A percentile compares a stretch with the other conserved stretches of the same genome.
phyloP scores from a whole-genome alignment of 2,329 filamentous ascomycete genomes.

The Claviceps purpurea region DNA sequence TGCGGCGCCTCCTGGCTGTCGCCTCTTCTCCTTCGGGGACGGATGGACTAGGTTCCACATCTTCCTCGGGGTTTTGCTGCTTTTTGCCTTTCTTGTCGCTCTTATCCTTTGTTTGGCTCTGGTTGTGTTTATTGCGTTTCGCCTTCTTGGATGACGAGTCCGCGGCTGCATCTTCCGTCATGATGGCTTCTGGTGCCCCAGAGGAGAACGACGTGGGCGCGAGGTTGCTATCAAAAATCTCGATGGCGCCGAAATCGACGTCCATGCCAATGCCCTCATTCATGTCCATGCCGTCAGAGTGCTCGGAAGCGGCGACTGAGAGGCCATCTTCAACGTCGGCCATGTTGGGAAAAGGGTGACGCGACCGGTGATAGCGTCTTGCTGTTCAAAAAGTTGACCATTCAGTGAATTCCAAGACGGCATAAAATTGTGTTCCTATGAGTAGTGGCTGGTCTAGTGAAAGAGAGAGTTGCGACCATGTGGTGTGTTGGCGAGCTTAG shows the following conservation, averaged over 20 bases:
- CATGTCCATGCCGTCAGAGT: slow-evolving; percentile 12
- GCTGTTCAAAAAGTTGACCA: slow-evolving; percentile 1
- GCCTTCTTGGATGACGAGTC: slow-evolving; percentile 13
- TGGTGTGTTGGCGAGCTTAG: slow-evolving; percentile 17
- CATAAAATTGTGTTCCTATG: slow-evolving; percentile 15
- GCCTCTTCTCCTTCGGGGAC: slow-evolving; percentile 4
- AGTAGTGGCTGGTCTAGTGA: slow-evolving; percentile 18
- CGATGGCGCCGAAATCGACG: slow-evolving; percentile 21
- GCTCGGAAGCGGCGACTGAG: slow-evolving; percentile 13
- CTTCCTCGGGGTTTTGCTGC: slow-evolving; percentile 6
- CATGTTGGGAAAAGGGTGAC: slow-evolving; percentile 8
- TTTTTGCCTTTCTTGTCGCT: slow-evolving; percentile 18
- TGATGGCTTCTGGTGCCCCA: slow-evolving; percentile 19
- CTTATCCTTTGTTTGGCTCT: slow-evolving; percentile 11
- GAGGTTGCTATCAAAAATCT: slow-evolving; percentile 26
- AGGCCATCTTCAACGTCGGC: slow-evolving; percentile 13
- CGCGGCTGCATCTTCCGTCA: slow-evolving; percentile 13
- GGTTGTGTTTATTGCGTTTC: slow-evolving; percentile 18
- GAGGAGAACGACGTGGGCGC: slow-evolving; percentile 18
- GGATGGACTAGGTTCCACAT: slow-evolving; percentile 5
- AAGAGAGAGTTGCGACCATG: slow-evolving; percentile 21
- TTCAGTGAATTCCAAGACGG: slow-evolving; percentile 6
- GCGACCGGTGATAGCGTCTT: background rate
- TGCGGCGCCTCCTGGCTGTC: slow-evolving; percentile 12
- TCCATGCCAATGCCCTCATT: slow-evolving; percentile 13